Evolutionary conservation across 768 basidiomycete species (phyloP).

Genomic region (Chlorophyllum brunneum): DNA sequence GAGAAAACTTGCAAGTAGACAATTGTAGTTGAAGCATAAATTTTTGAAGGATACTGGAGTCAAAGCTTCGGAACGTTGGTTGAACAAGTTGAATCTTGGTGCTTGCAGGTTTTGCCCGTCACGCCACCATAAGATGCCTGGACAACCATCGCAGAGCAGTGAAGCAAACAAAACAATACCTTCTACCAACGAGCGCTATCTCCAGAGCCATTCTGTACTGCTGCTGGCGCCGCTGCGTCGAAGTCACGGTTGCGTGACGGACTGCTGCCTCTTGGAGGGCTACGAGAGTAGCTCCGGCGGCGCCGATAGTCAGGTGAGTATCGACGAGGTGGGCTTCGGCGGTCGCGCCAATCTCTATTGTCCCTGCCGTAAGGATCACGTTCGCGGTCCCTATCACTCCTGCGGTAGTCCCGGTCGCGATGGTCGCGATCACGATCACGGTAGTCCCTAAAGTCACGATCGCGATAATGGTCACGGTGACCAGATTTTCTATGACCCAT

Average conservation of each 20-base stretch:
- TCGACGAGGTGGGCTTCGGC: conserved; percentile 69
- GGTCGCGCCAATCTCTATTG: conserved; percentile 73
- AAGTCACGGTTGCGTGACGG: conserved; percentile 28
- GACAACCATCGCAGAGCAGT: conserved; percentile 16
- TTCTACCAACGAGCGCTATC: conserved; percentile 60
- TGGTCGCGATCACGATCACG: conserved; percentile 31
- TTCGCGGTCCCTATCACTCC: conserved; percentile 51
- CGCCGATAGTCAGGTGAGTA: conserved; percentile 77
- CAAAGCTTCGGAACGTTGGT: conserved; percentile 2
- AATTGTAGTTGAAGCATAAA: conserved; percentile 15
- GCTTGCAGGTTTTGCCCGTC: conserved; percentile 12
- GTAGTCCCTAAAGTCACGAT: conserved; percentile 33
- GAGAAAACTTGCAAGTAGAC: conserved; percentile 14
- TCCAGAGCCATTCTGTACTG: conserved; percentile 23
- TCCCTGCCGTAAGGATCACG: conserved; percentile 68
- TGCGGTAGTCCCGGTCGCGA: conserved; percentile 38
- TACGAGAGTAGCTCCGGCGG: conserved; percentile 75
- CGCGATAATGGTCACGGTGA: conserved; percentile 33
- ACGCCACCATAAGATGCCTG: conserved; percentile 9
- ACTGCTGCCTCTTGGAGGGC: conserved; percentile 70
- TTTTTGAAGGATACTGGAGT: conserved; percentile 13
- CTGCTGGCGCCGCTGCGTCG: conserved; percentile 19
- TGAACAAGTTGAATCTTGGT: conserved; percentile 9
- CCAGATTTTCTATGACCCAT: conserved; percentile 82
- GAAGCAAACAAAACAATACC: conserved; percentile 19